Percentiles rank a stretch among this genome's conserved stretches.
These are phyloP conservation scores for Pyrenochaeta sp. DNA, from an alignment of 2,329 filamentous ascomycete species.

Conservation along the genomic window DNA sequence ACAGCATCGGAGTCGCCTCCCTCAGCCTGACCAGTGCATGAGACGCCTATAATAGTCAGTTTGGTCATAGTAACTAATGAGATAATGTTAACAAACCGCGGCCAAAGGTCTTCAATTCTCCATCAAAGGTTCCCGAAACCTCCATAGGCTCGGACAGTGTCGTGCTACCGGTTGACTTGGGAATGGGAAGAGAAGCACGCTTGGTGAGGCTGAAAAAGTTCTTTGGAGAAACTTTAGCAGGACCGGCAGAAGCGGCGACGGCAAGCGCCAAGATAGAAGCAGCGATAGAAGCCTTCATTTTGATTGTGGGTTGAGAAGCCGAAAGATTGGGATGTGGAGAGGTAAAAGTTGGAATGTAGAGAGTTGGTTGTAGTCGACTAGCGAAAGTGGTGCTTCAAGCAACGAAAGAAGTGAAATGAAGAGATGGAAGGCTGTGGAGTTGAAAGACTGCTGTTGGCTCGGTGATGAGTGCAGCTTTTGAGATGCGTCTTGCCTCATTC, in stretches of 20 bases:
- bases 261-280: constrained; percentile 37
- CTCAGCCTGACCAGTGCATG: constrained; percentile 54
- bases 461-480: constrained; percentile 19
- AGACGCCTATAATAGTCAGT: no score
- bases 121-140: constrained; percentile 39
- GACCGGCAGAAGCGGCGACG: constrained; percentile 36
- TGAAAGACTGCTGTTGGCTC: constrained; percentile 26
- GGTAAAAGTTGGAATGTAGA: constrained; percentile 14
- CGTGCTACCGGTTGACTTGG: constrained; percentile 36
- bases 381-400: constrained; percentile 33
- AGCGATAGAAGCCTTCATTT: constrained; percentile 41
- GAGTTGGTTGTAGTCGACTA: constrained; percentile 14
- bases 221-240: constrained; percentile 18
- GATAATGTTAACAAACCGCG: no score
- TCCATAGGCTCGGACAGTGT: constrained; percentile 31
- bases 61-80: no score
- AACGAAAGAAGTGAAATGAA: constrained; percentile 17
- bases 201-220: constrained; percentile 34
- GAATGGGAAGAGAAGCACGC: constrained; percentile 40
- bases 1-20: constrained; percentile 58
- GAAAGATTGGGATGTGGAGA: constrained; percentile 11
- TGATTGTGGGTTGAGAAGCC: constrained; percentile 22
- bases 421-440: constrained; percentile 10
- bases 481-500: constrained; percentile 8
- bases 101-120: constrained; percentile 44